Percentiles rank a stretch among this genome's conserved stretches.
phyloP scores from a whole-genome alignment of 176 grass and related monocot species.

The Carex scoparia region DNA sequence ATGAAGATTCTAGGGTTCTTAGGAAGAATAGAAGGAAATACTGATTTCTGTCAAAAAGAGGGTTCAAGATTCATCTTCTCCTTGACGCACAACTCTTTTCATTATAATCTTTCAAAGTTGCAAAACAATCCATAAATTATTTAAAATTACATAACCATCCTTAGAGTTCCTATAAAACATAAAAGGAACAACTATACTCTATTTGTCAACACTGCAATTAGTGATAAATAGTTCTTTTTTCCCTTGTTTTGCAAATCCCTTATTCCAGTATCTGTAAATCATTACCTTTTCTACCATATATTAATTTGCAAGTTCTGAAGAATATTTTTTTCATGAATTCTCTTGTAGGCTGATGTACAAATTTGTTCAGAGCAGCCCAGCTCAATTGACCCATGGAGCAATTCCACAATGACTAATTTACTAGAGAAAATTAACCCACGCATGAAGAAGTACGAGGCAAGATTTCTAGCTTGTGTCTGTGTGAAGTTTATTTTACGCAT shows the following conservation, averaged over 20 bases:
- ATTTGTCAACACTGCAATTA: background rate
- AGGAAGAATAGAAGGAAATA: no score
- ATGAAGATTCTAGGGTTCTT: no score
- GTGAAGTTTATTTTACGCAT: background rate
- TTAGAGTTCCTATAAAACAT: no score
- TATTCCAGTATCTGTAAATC: background rate
- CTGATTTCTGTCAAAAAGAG: no score
- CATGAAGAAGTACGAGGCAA: slow-evolving; percentile 65
- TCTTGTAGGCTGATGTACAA: slow-evolving; percentile 32
- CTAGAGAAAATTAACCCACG: slow-evolving; percentile 39
- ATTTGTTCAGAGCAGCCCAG: slow-evolving; percentile 37
- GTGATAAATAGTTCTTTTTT: background rate
- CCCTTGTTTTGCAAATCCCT: background rate
- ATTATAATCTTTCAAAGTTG: no score
- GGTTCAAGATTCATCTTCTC: no score
- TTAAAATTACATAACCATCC: no score
- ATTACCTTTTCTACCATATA: background rate
- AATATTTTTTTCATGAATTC: background rate
- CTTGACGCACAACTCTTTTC: no score
- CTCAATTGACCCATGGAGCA: slow-evolving; percentile 66
- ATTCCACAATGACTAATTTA: slow-evolving; percentile 41
- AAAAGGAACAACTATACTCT: no score
- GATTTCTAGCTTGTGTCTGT: background rate
- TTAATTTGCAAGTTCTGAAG: background rate
- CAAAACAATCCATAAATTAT: no score